Conservation (phyloP, 2,329 filamentous ascomycete species). For the Amylocarpus encephaloides region DNA sequence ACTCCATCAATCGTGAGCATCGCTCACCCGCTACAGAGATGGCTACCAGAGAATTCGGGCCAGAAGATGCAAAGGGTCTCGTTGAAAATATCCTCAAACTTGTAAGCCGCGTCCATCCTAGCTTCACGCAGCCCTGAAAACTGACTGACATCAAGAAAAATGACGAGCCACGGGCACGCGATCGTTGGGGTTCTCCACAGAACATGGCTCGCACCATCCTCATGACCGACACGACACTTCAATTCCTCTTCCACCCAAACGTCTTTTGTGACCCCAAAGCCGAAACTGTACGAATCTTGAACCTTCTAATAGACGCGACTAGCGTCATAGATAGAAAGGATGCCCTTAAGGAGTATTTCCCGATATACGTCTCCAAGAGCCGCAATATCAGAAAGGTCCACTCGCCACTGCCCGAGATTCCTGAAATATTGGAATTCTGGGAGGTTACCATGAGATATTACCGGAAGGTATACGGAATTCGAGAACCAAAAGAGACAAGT, state of each 20-base stretch:
- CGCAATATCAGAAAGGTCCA: conserved; percentile 1
- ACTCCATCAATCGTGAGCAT: neutral
- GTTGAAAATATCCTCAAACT: neutral
- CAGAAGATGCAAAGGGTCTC: neutral
- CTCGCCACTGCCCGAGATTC: conserved; percentile 3
- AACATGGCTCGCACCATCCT: conserved; percentile 3
- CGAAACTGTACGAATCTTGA: neutral
- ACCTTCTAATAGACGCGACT: neutral
- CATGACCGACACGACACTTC: conserved; percentile 1
- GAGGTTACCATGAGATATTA: neutral
- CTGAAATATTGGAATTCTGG: neutral
- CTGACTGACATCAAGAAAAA: neutral
- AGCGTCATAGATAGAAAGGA: neutral
- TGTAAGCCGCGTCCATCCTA: neutral
- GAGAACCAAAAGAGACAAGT: neutral
- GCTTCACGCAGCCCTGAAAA: neutral
- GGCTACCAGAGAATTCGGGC: neutral
- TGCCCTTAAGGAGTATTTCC: neutral
- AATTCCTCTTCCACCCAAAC: conserved; percentile 2
- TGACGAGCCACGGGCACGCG: neutral
- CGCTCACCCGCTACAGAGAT: neutral
- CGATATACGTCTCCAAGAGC: neutral
- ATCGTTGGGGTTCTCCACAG: conserved; percentile 1
- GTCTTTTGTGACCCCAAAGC: neutral
- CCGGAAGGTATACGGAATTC: neutral